These are phyloP conservation scores for Starmera stellimalicola DNA, from an alignment of 1,139 yeast genomes.

Conservation along the genomic window DNA sequence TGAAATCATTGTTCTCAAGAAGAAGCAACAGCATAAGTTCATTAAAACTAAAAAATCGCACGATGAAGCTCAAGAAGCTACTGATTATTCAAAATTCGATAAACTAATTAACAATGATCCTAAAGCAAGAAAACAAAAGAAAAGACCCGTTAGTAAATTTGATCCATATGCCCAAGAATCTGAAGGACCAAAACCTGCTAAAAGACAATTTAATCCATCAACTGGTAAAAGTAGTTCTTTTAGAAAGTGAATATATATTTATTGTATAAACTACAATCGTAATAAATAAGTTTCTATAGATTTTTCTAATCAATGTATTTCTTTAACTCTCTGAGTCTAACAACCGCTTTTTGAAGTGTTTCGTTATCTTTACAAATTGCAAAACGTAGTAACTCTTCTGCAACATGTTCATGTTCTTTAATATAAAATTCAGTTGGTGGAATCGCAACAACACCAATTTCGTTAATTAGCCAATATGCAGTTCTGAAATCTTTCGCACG, in stretches of 20 bases:
- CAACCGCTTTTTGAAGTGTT: conserved; percentile 72
- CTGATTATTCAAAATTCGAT: conserved; percentile 42
- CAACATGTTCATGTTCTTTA: conserved; percentile 59
- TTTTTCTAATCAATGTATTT: conserved; percentile 34
- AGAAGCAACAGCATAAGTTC: conserved; percentile 15
- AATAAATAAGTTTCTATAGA: background rate
- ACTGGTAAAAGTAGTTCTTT: conserved; percentile 16
- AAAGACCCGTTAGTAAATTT: conserved; percentile 36
- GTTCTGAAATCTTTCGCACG: conserved; percentile 80
- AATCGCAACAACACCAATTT: conserved; percentile 88
- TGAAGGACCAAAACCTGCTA: conserved; percentile 42
- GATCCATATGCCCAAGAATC: conserved; percentile 48
- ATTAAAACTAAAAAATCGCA: conserved; percentile 11
- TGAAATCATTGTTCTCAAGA: conserved; percentile 47
- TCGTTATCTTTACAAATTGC: conserved; percentile 93
- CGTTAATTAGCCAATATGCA: conserved; percentile 89
- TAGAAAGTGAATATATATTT: conserved; percentile 7
- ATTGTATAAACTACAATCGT: background rate
- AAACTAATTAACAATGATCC: conserved; percentile 29
- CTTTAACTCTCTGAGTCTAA: conserved; percentile 60
- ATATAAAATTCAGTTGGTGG: conserved; percentile 93
- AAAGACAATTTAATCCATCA: conserved; percentile 23
- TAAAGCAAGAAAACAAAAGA: conserved; percentile 14
- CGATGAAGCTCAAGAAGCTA: conserved; percentile 18
- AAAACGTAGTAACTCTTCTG: conserved; percentile 81